These are phyloP conservation scores for Falciphora oryzae DNA, from an alignment of 2,329 filamentous ascomycete species.

Conservation along the genomic window DNA sequence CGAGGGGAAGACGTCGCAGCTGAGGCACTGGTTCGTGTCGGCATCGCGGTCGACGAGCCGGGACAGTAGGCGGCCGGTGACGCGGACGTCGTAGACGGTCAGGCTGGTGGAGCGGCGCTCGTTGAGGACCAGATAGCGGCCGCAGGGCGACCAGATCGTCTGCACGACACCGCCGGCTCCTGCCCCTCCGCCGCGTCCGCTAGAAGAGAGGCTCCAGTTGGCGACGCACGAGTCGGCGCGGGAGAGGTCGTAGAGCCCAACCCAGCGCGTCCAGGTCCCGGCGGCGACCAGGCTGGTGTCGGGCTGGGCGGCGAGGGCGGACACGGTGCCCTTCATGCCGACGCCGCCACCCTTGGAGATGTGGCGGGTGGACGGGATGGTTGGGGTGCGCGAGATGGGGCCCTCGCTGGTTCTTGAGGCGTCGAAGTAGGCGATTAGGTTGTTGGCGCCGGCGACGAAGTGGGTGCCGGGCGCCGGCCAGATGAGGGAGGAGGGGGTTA, in stretches of 20 bases:
- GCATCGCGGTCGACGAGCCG: conserved; percentile 45
- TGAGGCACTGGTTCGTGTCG: conserved; percentile 49
- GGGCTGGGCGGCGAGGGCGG: conserved; percentile 45
- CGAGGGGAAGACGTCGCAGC: conserved; percentile 47
- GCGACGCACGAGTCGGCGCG: conserved; percentile 47
- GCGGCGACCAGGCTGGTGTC: conserved; percentile 45
- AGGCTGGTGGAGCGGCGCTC: conserved; percentile 51
- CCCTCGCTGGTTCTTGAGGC: conserved; percentile 44
- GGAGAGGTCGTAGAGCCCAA: conserved; percentile 57
- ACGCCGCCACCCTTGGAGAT: conserved; percentile 55
- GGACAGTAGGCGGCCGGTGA: conserved; percentile 50
- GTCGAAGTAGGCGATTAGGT: conserved; percentile 56
- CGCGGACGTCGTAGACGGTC: conserved; percentile 58
- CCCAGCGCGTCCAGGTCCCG: conserved; percentile 58
- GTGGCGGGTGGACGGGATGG: conserved; percentile 55
- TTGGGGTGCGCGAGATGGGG: conserved; percentile 49
- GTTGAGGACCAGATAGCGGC: conserved; percentile 56
- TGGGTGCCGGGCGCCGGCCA: conserved; percentile 52
- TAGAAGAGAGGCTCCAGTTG: conserved; percentile 50
- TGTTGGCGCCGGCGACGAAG: conserved; percentile 55
- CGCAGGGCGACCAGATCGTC: conserved; percentile 56
- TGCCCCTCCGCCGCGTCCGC: too few relatives aligned
- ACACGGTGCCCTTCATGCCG: conserved; percentile 58
- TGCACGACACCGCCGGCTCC: conserved; percentile 60
- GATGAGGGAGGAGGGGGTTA: conserved; percentile 49